Evolutionary conservation across 768 basidiomycete genomes (phyloP), one percentile per base, ranked within the genome.

Genomic region (Mrakia gelida): DNA sequence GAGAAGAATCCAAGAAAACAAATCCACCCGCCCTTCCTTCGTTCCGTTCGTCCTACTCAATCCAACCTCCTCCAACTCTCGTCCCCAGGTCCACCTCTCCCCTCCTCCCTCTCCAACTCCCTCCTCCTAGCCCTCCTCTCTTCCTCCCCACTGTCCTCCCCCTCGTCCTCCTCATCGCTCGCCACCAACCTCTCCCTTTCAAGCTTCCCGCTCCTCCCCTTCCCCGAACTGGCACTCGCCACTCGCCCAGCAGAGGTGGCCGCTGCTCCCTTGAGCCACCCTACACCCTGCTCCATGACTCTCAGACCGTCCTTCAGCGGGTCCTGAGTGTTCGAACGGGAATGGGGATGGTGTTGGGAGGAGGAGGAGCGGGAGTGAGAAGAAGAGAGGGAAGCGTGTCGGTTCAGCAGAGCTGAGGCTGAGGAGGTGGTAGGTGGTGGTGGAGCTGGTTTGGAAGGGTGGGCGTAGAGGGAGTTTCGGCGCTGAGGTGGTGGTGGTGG

Each of bases 401-500:
- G 67, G 9, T 18, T 38, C 3, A 70, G 34, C 0, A 38, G 18
- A 7, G 7, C 49, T 18, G 49, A 10, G 28, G 67, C 9, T 9
- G 67, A 70, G 34, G 67, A 70, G 10, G 38, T 41, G 13, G 67
- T 18, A 26, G 38, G 38, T 23, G 67, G 67, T n/a, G 67, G 67
- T 41, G 67, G 67, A 7, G 38, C 7, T 18, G 63, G 34, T 43
- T 41, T 41, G 16, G 49, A 52, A 16, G 49, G 11, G 15, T 70
- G 34, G 38, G 26, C n/a, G 67, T 70, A 41, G 34, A 70, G 34
- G n/a, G 67, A 70, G 67, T 70, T 70, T 32, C 67, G 41, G 13
- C 67, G 67, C 10, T 34, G 67, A 21, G 67, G 67, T n/a, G 67
- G 67, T 45, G 67, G 67, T 21, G 67, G 67, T 23, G 67, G 67